Percentiles rank a stretch among this genome's conserved stretches.
Evolutionary conservation across 306 rosid species (phyloP).

Genomic region (Inga oerstediana): DNA sequence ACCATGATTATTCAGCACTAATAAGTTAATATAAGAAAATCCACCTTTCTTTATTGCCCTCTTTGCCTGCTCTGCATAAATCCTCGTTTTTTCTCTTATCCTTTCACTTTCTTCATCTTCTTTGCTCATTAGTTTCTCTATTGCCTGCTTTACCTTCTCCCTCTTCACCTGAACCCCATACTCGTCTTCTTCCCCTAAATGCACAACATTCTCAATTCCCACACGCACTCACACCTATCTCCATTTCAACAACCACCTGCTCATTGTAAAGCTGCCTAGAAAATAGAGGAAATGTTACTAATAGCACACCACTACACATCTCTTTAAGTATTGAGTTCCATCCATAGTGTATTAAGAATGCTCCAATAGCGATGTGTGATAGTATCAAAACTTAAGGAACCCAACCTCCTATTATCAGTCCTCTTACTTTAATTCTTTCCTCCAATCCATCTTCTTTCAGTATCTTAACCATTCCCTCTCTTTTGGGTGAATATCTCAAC

Average conservation of each 20-base stretch:
- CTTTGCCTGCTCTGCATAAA: constrained; percentile 36
- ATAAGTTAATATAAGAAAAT: constrained; percentile 43
- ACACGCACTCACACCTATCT: constrained; percentile 29
- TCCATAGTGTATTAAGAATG: constrained; percentile 57
- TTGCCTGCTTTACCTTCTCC: constrained; percentile 36
- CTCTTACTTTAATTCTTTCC: constrained; percentile 49
- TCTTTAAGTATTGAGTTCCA: constrained; percentile 65
- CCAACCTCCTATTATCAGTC: constrained; percentile 55
- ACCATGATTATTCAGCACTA: neutral
- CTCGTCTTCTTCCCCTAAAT: constrained; percentile 39
- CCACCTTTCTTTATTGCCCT: constrained; percentile 44
- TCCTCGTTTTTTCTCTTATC: constrained; percentile 42
- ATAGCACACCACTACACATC: constrained; percentile 46
- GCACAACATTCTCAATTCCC: constrained; percentile 32
- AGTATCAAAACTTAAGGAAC: constrained; percentile 51
- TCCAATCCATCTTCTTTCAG: constrained; percentile 37
- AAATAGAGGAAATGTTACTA: constrained; percentile 54
- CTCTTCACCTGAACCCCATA: constrained; percentile 35
- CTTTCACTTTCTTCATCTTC: constrained; percentile 29
- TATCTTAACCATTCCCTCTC: constrained; percentile 40
- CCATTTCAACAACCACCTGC: constrained; percentile 22
- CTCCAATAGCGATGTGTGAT: constrained; percentile 52
- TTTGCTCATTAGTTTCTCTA: constrained; percentile 42
- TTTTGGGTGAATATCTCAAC: constrained; percentile 37
- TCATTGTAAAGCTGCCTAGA: too few relatives aligned